Percentiles rank a stretch among this genome's conserved stretches.
phyloP scores from a whole-genome alignment of 331 rosid genomes.

The Ulmus americana region DNA sequence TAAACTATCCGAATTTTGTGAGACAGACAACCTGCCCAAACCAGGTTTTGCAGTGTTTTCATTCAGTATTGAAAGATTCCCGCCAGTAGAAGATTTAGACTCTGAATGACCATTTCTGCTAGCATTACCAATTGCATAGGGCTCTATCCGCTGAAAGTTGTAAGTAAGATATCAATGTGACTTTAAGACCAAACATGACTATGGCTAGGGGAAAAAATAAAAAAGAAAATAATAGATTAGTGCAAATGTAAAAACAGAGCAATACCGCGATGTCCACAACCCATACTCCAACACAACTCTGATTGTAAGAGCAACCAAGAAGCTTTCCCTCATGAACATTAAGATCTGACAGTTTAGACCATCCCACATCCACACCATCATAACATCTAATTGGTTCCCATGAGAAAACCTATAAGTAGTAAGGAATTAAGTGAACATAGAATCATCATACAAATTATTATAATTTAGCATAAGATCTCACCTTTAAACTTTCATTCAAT shows the following conservation, averaged over 20 bases:
- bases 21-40: conserved; percentile 46
- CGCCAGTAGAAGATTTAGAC: conserved; percentile 56
- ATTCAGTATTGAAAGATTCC: conserved; percentile 51
- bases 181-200: conserved; percentile 15
- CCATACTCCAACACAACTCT: conserved; percentile 99
- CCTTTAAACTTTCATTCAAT: conserved; percentile 96
- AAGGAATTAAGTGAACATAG: background rate
- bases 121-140: conserved; percentile 55
- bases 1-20: conserved; percentile 71
- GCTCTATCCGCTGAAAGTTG: conserved; percentile 73
- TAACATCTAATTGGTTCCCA: conserved; percentile 97
- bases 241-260: conserved; percentile 7
- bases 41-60: conserved; percentile 61
- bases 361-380: conserved; percentile 90
- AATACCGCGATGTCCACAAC: conserved; percentile 94
- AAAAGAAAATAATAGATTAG: conserved; percentile 9
- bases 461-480: conserved; percentile 25
- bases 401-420: conserved; percentile 66
- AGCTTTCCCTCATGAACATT: conserved; percentile 97
- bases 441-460: conserved; percentile 22
- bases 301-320: conserved; percentile 97
- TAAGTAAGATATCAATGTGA: conserved; percentile 21
- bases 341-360: conserved; percentile 95
- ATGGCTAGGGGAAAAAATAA: conserved; percentile 1
- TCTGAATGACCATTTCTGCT: conserved; percentile 75